Percentiles rank a stretch among this genome's conserved stretches.
phyloP scores from a whole-genome alignment of 1,284 basidiomycete species.

The Boletus subluridellus region DNA sequence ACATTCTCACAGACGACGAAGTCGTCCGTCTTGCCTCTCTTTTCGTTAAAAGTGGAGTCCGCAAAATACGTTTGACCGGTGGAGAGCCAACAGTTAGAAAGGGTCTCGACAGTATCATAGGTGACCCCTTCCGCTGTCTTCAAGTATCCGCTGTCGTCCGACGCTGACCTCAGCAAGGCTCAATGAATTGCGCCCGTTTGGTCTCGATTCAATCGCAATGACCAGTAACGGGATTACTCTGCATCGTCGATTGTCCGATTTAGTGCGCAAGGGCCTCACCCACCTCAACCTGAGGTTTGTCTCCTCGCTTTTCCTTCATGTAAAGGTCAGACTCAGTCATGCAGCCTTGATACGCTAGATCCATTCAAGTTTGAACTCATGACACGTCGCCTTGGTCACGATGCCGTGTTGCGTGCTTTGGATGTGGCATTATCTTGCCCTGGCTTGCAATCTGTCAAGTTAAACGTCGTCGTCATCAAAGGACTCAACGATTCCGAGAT shows the following conservation, averaged over 20 bases:
- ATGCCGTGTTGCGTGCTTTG: slow-evolving; percentile 70
- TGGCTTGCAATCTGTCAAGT: slow-evolving; percentile 60
- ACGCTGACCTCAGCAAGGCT: slow-evolving; percentile 46
- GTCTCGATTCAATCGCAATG: slow-evolving; percentile 78
- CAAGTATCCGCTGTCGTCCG: slow-evolving; percentile 9
- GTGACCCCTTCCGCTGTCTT: slow-evolving; percentile 34
- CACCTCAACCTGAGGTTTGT: slow-evolving; percentile 77
- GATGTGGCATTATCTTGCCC: slow-evolving; percentile 54
- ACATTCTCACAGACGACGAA: slow-evolving; percentile 75
- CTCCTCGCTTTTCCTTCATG: neutral
- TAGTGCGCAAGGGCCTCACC: slow-evolving; percentile 72
- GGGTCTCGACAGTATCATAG: slow-evolving; percentile 70
- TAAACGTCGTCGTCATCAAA: slow-evolving; percentile 82
- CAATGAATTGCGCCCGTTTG: slow-evolving; percentile 52
- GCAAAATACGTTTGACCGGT: slow-evolving; percentile 83
- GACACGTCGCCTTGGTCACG: slow-evolving; percentile 73
- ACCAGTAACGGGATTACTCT: slow-evolving; percentile 82
- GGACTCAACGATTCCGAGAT: slow-evolving; percentile 80
- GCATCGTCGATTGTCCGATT: slow-evolving; percentile 63
- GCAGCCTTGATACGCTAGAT: slow-evolving; percentile 80
- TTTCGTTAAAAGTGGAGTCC: slow-evolving; percentile 80
- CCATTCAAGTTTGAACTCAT: slow-evolving; percentile 86
- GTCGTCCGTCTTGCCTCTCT: slow-evolving; percentile 70
- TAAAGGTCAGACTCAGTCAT: slow-evolving; percentile 1
- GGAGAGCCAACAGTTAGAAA: slow-evolving; percentile 86